A percentile compares a stretch with the other conserved stretches of the same genome.
These are phyloP conservation scores for Chlorella sp. DNA, from an alignment of 139 green algal species.

Conservation along the genomic window DNA sequence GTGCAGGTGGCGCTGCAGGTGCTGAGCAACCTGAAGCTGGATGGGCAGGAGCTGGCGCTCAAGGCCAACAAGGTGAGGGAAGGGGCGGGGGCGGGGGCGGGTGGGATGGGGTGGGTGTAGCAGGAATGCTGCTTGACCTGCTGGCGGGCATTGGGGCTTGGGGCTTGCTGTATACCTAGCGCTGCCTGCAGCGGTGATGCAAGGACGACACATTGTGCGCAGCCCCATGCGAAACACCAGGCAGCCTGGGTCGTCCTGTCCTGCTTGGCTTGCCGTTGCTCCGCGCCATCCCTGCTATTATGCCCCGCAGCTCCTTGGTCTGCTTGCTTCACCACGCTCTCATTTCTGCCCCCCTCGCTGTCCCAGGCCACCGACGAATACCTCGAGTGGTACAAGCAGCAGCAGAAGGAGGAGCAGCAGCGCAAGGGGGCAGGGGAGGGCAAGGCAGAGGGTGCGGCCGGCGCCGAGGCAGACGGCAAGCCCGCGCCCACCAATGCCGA, in stretches of 20 bases:
- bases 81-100: not conserved
- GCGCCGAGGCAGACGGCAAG: slow-evolving; percentile 32
- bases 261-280: not conserved
- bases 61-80: slow-evolving; percentile 76
- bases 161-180: too few relatives aligned
- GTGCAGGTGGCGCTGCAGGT: slow-evolving; percentile 75
- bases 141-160: too few relatives aligned
- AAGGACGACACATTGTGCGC: not conserved
- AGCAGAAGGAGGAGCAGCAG: slow-evolving; percentile 33
- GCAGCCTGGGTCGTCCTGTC: too few relatives aligned
- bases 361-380: slow-evolving; percentile 35
- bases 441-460: slow-evolving; percentile 38
- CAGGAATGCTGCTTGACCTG: too few relatives aligned
- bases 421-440: slow-evolving; percentile 30
- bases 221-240: not conserved
- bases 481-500: not conserved
- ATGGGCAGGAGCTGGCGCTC: slow-evolving; percentile 87
- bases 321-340: too few relatives aligned
- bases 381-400: slow-evolving; percentile 39
- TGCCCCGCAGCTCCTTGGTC: too few relatives aligned
- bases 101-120: too few relatives aligned
- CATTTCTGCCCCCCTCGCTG: not conserved
- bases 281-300: too few relatives aligned
- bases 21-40: slow-evolving; percentile 74
- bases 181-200: too few relatives aligned